phyloP scores from a whole-genome alignment of 352 stramenopile species.

The Aphanomyces astaci region DNA sequence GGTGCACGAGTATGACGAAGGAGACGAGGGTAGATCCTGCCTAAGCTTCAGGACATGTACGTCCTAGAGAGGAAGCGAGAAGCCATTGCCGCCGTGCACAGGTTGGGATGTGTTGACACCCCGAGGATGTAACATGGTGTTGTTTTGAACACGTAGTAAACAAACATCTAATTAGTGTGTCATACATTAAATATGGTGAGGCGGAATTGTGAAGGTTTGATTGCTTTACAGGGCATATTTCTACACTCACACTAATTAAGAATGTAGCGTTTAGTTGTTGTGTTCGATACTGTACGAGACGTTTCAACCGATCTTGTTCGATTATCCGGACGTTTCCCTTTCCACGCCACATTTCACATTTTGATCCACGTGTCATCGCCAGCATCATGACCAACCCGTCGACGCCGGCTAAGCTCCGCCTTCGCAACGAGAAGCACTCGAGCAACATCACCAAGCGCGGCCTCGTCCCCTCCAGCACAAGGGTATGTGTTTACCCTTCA shows the following conservation, averaged over 20 bases:
- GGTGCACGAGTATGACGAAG: not conserved
- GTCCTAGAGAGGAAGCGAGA: not conserved
- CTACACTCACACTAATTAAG: too few species aligned
- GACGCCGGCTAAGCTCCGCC: conserved; percentile 70
- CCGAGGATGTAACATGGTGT: not conserved
- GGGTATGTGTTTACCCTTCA: conserved; percentile 35
- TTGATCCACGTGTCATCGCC: not conserved
- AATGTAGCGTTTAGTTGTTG: not conserved
- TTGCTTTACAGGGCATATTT: too few species aligned
- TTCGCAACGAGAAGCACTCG: conserved; percentile 82
- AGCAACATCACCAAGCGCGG: conserved; percentile 84
- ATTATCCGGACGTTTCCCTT: not conserved
- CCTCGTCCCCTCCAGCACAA: conserved; percentile 60
- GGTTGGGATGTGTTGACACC: not conserved
- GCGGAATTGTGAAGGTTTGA: too few species aligned
- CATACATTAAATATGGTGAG: too few species aligned
- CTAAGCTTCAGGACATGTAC: conserved; percentile 9
- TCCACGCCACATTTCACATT: not conserved
- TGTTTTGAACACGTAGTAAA: not conserved
- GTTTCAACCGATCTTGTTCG: not conserved
- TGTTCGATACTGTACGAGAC: not conserved
- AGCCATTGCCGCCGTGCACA: not conserved
- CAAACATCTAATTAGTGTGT: too few species aligned
- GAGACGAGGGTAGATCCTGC: not conserved
- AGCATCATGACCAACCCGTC: conserved; percentile 19